Evolutionary conservation across 768 basidiomycete genomes (phyloP).

Genomic region (Naganishia antarctica): DNA sequence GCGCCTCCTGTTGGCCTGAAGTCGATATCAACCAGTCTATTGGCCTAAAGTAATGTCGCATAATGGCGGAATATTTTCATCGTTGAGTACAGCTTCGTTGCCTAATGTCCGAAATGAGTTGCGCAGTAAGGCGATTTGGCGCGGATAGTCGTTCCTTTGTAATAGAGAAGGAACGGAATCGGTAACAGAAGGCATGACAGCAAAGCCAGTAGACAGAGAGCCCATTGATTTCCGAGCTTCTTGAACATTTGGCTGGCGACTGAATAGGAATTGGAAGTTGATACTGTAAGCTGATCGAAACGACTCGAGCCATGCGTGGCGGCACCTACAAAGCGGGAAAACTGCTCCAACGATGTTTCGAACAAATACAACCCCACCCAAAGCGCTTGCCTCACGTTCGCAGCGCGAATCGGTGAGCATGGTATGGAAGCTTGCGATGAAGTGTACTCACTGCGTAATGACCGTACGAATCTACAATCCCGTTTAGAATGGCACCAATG

Average conservation of each 20-base stretch:
- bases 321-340: conserved; percentile 36
- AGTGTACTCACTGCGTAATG: conserved; percentile 31
- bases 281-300: too few relatives aligned
- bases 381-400: conserved; percentile 27
- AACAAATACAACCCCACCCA: conserved; percentile 36
- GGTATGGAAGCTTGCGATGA: not conserved
- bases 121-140: conserved; percentile 37
- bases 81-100: not conserved
- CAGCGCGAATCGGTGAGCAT: too few relatives aligned
- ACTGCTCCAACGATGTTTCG: conserved; percentile 38
- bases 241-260: conserved; percentile 39
- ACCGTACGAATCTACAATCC: conserved; percentile 39
- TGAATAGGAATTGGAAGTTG: conserved; percentile 1
- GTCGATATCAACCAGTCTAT: too few relatives aligned
- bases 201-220: conserved; percentile 35
- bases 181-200: conserved; percentile 35
- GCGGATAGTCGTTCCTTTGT: conserved; percentile 31
- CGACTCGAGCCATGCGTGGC: too few relatives aligned
- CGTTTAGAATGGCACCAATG: conserved; percentile 37
- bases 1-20: too few relatives aligned
- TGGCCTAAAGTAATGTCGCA: too few relatives aligned
- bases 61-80: too few relatives aligned
- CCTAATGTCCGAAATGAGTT: conserved; percentile 32
- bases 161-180: conserved; percentile 38
- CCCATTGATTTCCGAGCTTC: conserved; percentile 40